Evolutionary conservation across 495 filamentous ascomycete species (phyloP), one percentile per base, ranked within the genome.

Genomic region (Penicillium daleae): DNA sequence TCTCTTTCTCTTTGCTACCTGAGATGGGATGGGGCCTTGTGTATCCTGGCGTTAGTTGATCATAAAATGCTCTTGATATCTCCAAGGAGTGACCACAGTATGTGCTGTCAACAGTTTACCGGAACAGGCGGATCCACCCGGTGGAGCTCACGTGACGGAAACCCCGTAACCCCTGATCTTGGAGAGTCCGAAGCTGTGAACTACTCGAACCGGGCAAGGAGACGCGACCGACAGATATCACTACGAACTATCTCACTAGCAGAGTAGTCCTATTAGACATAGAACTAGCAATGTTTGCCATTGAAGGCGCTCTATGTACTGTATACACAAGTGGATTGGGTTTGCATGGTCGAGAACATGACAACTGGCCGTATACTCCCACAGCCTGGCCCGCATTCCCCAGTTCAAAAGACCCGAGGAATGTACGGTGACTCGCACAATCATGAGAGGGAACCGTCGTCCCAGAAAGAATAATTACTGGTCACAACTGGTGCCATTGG

Each of bases 141-240:
- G 65, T 62, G 65, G 62, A 56, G 9, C 53, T 68, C 65, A 70
- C 62, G 66, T 71, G 68, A 66, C 15, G n/a, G 17, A 29, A 24
- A 39, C 54, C 59, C 31, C 56, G 60, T 51, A 70, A 67, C 68
- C 68, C 68, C 68, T 70, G 68, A 70, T 67, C 67, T 58, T 46
- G 50, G 60, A 46, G 63, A 62, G 35, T n/a, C n/a, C n/a, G n/a
- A n/a, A n/a, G n/a, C n/a, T n/a, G n/a, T n/a, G n/a, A n/a, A n/a
- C n/a, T n/a, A n/a, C n/a, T n/a, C n/a, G n/a, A n/a, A n/a, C n/a
- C n/a, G n/a, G n/a, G n/a, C n/a, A n/a, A n/a, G n/a, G n/a, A n/a
- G n/a, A n/a, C n/a, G n/a, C n/a, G n/a, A n/a, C n/a, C n/a, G n/a
- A n/a, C n/a, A n/a, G n/a, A n/a, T n/a, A n/a, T 46, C 3, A 22